Percentiles rank a stretch among this genome's conserved stretches.
Conservation (phyloP, 2,329 filamentous ascomycete genomes). For the Geosmithia putterillii region DNA sequence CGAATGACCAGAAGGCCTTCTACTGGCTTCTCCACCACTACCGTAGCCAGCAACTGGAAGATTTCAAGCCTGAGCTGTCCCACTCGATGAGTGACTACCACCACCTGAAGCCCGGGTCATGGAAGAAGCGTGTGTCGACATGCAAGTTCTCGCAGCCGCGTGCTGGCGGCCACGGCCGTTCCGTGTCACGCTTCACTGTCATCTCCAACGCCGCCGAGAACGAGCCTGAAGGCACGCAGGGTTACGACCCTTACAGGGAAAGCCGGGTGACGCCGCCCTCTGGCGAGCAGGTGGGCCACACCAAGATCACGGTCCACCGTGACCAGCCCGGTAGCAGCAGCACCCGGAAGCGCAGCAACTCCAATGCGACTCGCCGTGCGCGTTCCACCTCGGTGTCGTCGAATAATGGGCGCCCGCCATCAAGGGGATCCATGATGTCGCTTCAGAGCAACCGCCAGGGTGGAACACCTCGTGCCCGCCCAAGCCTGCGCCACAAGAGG, state of each 20-base stretch:
- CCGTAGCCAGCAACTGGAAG: conserved; percentile 72
- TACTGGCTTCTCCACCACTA: conserved; percentile 78
- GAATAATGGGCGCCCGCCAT: conserved; percentile 16
- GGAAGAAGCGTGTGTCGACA: conserved; percentile 49
- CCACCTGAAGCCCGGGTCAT: conserved; percentile 49
- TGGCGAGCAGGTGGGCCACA: conserved; percentile 41
- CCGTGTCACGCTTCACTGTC: conserved; percentile 50
- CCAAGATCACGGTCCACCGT: conserved; percentile 59
- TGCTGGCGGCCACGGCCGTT: conserved; percentile 35
- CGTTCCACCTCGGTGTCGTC: conserved; percentile 14
- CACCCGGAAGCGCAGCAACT: conserved; percentile 21
- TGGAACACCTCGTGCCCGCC: conserved; percentile 27
- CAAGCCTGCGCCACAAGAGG: conserved; percentile 34
- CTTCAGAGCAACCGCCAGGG: conserved; percentile 32
- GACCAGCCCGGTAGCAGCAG: conserved; percentile 16
- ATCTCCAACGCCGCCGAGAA: conserved; percentile 48
- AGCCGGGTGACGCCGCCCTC: conserved; percentile 36
- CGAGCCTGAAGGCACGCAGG: conserved; percentile 39
- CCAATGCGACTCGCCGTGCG: conserved; percentile 16
- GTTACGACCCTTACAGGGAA: conserved; percentile 76
- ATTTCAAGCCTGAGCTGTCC: conserved; percentile 69
- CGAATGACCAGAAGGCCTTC: conserved; percentile 87
- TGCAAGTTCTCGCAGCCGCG: conserved; percentile 41
- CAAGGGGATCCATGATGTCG: conserved; percentile 33
- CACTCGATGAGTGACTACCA: conserved; percentile 89